These are phyloP conservation scores for Creolimax fragrantissima DNA, from an alignment of 78 protist species.

Conservation along the genomic window DNA sequence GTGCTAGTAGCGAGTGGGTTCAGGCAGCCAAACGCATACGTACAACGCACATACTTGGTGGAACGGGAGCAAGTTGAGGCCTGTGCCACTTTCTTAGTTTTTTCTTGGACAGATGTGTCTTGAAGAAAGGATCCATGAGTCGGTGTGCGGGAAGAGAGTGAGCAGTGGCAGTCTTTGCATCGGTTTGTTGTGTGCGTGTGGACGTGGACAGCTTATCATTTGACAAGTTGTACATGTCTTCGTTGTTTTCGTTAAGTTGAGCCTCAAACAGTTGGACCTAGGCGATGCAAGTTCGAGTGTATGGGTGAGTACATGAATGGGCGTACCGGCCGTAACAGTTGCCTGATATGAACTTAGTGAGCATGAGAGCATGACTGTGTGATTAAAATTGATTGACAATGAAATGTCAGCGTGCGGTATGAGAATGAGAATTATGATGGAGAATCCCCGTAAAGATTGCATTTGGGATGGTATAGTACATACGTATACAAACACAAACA, in stretches of 20 bases:
- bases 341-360: no score
- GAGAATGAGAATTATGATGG: no score
- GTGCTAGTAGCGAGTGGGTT: no score
- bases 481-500: no score
- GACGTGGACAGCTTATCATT: background rate
- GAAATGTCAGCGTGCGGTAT: no score
- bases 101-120: background rate
- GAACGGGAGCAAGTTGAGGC: background rate
- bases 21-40: no score
- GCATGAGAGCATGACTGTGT: background rate
- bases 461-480: no score
- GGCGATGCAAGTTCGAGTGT: background rate
- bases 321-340: background rate
- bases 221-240: slow-evolving; percentile 1
- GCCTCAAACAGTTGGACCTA: background rate
- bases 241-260: background rate
- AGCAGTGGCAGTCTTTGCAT: background rate
- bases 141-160: background rate
- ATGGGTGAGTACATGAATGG: background rate
- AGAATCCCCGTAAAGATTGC: no score
- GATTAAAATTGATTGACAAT: no score
- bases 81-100: background rate
- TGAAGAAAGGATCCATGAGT: slow-evolving; percentile 1
- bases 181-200: background rate
- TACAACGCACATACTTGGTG: background rate